These are phyloP conservation scores for Bauhinia variegata DNA, from an alignment of 306 rosid species.

Conservation along the genomic window DNA sequence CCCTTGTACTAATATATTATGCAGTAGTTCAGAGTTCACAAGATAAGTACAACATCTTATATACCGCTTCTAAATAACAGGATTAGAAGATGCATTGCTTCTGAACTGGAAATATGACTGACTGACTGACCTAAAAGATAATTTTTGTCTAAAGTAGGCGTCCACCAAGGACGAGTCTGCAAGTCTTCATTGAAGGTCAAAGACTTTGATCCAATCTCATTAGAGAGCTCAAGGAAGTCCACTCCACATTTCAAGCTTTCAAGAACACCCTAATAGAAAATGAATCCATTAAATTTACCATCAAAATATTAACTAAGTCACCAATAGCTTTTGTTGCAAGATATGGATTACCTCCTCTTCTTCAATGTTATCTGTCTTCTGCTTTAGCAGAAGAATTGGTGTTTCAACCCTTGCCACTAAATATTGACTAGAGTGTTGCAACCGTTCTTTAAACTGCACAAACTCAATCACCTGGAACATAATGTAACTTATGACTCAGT, in stretches of 20 bases:
- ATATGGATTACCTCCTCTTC: conserved; percentile 72
- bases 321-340: conserved; percentile 26
- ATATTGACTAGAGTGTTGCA: conserved; percentile 86
- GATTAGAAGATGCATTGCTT: conserved; percentile 14
- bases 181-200: conserved; percentile 88
- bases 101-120: conserved; percentile 23
- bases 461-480: conserved; percentile 86
- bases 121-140: conserved; percentile 78
- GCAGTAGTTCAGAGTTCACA: not conserved
- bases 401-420: conserved; percentile 76
- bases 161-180: conserved; percentile 96
- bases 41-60: conserved; percentile 19
- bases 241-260: conserved; percentile 72
- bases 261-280: conserved; percentile 60
- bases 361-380: conserved; percentile 77
- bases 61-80: conserved; percentile 11
- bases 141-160: conserved; percentile 84
- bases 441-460: conserved; percentile 87
- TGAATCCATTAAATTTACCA: conserved; percentile 28
- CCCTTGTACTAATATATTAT: too few species aligned
- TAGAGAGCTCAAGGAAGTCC: conserved; percentile 81
- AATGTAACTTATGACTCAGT: conserved; percentile 19
- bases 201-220: conserved; percentile 81
- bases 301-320: conserved; percentile 29
- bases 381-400: conserved; percentile 80